These are phyloP conservation scores for Pyrus communis DNA, from an alignment of 306 rosid species.

Conservation along the genomic window DNA sequence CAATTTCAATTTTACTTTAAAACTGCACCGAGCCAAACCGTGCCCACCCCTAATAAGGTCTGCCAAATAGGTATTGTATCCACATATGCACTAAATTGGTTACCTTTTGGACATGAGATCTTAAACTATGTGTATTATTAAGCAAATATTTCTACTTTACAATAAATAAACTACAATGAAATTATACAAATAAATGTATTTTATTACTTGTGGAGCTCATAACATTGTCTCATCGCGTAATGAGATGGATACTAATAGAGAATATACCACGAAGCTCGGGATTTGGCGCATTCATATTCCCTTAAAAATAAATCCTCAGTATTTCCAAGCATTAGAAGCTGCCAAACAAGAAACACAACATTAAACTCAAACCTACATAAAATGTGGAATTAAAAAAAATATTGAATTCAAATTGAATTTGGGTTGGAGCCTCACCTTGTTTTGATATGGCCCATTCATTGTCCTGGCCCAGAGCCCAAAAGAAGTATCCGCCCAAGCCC, in stretches of 20 bases:
- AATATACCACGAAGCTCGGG: not conserved
- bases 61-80: no score
- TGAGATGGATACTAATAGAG: not conserved
- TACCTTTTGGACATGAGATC: not conserved
- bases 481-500: conserved; percentile 70
- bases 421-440: conserved; percentile 28
- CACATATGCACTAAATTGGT: no score
- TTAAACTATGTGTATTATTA: no score
- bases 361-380: not conserved
- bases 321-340: conserved; percentile 54
- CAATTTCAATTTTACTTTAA: no score
- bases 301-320: not conserved
- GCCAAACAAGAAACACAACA: conserved; percentile 10
- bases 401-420: no score
- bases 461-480: conserved; percentile 77
- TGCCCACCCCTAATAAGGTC: no score
- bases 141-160: not conserved
- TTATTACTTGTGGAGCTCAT: not conserved
- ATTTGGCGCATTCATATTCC: not conserved
- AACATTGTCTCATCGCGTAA: not conserved
- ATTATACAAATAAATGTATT: not conserved
- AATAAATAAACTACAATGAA: not conserved
- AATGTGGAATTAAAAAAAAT: no score
- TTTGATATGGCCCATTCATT: conserved; percentile 54
- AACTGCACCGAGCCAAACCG: no score